Percentiles rank a stretch among this genome's conserved stretches.
Evolutionary conservation across 2,329 filamentous ascomycete species (phyloP).

Genomic region (Parastagonospora nodorum): DNA sequence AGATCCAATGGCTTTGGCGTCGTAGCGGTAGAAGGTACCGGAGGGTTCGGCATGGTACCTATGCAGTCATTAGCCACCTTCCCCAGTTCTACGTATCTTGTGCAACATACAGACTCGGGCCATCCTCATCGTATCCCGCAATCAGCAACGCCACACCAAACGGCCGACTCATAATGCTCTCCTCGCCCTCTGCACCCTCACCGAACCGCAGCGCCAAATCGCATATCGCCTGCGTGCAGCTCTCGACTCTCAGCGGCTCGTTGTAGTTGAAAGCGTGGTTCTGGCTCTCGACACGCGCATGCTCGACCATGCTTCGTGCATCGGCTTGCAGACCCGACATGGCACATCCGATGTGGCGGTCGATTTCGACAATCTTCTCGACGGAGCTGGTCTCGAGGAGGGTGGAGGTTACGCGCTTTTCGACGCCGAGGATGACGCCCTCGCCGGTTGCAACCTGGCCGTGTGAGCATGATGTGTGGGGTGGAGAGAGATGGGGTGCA

Average conservation of each 20-base stretch:
- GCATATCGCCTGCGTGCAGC: conserved; percentile 98
- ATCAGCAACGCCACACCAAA: conserved; percentile 97
- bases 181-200: conserved; percentile 95
- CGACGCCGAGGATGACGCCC: conserved; percentile 94
- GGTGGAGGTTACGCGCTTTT: conserved; percentile 98
- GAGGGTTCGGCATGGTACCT: conserved; percentile 97
- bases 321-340: conserved; percentile 98
- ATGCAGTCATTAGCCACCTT: conserved; percentile 2
- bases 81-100: neutral
- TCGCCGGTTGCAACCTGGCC: conserved; percentile 81
- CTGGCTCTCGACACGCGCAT: conserved; percentile 96
- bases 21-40: conserved; percentile 98
- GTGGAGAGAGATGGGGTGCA: conserved; percentile 24
- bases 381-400: conserved; percentile 97
- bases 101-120: conserved; percentile 74
- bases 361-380: conserved; percentile 99
- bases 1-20: conserved; percentile 97
- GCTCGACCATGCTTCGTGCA: conserved; percentile 96
- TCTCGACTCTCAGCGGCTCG: conserved; percentile 92
- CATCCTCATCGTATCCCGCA: conserved; percentile 96
- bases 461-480: conserved; percentile 15
- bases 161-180: conserved; percentile 97
- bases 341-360: conserved; percentile 97
- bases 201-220: conserved; percentile 95
- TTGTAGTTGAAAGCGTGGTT: conserved; percentile 98